Evolutionary conservation across 139 green algal genomes (phyloP).

Genomic region (Microglena sp.): DNA sequence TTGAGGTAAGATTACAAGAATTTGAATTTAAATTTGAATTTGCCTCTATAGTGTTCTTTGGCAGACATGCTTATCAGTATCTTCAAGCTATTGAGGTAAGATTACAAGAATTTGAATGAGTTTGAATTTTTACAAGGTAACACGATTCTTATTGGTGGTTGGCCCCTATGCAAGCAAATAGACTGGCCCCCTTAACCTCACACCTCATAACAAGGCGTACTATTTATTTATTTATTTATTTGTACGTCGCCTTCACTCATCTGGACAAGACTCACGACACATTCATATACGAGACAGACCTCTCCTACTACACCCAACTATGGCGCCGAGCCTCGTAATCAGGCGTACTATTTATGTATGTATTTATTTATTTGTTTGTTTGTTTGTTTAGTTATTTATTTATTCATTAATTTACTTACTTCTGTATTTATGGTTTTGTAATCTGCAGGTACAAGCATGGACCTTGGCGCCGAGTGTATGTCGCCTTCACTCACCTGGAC

Average conservation of each 20-base stretch:
- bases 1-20: slow-evolving; percentile 16
- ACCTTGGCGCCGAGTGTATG: slow-evolving; percentile 11
- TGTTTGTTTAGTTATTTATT: too few relatives aligned
- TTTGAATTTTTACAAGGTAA: not conserved
- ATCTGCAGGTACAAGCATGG: slow-evolving; percentile 7
- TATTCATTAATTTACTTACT: not conserved
- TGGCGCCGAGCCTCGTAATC: not conserved
- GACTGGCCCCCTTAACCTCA: not conserved
- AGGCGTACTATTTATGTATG: not conserved
- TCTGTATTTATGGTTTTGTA: not conserved
- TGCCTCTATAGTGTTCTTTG: slow-evolving; percentile 25
- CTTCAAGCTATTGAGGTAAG: slow-evolving; percentile 23
- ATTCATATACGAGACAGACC: not conserved
- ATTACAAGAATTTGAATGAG: too few relatives aligned
- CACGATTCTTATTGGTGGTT: not conserved
- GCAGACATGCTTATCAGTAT: slow-evolving; percentile 21
- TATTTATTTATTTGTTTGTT: not conserved
- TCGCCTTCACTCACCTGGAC: slow-evolving; percentile 13
- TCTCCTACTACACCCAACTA: not conserved
- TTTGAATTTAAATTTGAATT: too few relatives aligned
- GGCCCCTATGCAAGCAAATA: not conserved
- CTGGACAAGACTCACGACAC: slow-evolving; percentile 4
- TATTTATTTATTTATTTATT: not conserved
- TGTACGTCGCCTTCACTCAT: not conserved
- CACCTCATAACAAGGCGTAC: not conserved